A percentile compares a stretch with the other conserved stretches of the same genome.
Evolutionary conservation across 176 grass and related monocot species (phyloP).

Genomic region (Hyparrhenia diplandra): DNA sequence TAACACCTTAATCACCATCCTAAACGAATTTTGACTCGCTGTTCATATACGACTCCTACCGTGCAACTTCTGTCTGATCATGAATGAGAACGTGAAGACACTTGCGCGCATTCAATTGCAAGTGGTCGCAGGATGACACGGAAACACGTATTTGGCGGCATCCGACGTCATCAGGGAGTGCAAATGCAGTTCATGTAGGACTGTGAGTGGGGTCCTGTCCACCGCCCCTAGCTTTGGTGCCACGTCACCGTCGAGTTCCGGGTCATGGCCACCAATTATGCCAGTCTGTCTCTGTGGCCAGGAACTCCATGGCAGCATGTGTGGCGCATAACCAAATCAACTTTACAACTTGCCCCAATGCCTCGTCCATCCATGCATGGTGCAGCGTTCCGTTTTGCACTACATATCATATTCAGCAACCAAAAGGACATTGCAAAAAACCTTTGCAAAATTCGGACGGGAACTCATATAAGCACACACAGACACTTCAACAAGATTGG

Average conservation of each 20-base stretch:
- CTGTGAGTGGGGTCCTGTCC: not conserved
- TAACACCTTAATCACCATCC: too few relatives aligned
- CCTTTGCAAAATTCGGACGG: too few relatives aligned
- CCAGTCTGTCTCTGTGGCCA: not conserved
- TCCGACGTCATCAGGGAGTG: constrained; percentile 10
- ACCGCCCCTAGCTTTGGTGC: constrained; percentile 26
- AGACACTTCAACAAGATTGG: not conserved
- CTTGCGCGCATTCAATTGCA: constrained; percentile 1
- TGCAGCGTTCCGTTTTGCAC: too few relatives aligned
- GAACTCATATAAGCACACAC: not conserved
- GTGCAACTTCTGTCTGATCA: not conserved
- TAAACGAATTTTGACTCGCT: not conserved
- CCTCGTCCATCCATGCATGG: too few relatives aligned
- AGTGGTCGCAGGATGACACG: constrained; percentile 12
- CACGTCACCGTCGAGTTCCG: constrained; percentile 29
- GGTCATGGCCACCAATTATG: constrained; percentile 30
- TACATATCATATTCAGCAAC: too few relatives aligned
- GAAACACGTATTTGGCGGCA: constrained; percentile 23
- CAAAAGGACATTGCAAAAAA: too few relatives aligned
- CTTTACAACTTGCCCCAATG: not conserved
- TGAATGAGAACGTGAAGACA: not conserved
- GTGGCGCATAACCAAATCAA: not conserved
- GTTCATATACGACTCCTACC: not conserved
- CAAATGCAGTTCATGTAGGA: not conserved
- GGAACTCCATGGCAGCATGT: not conserved